Base-by-base conservation (phyloP, 2,329 filamentous ascomycete genomes). In the Penicillium sp. region DNA sequence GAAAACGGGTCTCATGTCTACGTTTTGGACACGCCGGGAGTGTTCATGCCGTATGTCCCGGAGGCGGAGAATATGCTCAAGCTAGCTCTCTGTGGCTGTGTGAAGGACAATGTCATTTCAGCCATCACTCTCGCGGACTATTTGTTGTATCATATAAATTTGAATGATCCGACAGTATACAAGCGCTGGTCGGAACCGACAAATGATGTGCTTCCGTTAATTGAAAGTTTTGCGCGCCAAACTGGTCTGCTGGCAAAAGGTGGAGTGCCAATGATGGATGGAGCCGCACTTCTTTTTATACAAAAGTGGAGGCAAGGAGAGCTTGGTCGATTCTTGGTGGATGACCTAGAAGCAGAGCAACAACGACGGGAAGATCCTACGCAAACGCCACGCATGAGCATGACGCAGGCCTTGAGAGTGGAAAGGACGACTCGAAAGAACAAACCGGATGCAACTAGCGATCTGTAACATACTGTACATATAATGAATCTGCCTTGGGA, bases 41-140 rank as follows among this genome's bases (percentile, higher is more conserved):
- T 99, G 9, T 99, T 97, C 74, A 85, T 97, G 58, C 94, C 94
- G 0, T 96, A 96, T 72, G 89, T 97, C 29, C 84, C 88, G 0
- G 85, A 95, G 68, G 83, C 89, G 16, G 89, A 94, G 71, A 85
- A 87, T 45, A 99, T 99, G 94, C 80, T 99, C 61, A 97, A 96
- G 75, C 83, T 99, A n/a, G 89, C 92, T 2, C 83, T 97, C 0
- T 92, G 91, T 50, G 91, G 93, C 21, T 90, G 89, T 72, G 91
- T 99, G 53, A 96, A 96, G 73, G 91, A 96, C 72, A 90, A 89
- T 0, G 82, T 97, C 38, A 87, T 99, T 52, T 83, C 88, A 1
- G 82, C 87, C 16, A 84, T 89, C 57, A 89, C 89, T 25, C 76
- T 97, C 11, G 92, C 90, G 34, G 94, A 99, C 71, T 99, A 96